Evolutionary conservation across 2,329 filamentous ascomycete species (phyloP).

Genomic region (Cercospora berteroae): DNA sequence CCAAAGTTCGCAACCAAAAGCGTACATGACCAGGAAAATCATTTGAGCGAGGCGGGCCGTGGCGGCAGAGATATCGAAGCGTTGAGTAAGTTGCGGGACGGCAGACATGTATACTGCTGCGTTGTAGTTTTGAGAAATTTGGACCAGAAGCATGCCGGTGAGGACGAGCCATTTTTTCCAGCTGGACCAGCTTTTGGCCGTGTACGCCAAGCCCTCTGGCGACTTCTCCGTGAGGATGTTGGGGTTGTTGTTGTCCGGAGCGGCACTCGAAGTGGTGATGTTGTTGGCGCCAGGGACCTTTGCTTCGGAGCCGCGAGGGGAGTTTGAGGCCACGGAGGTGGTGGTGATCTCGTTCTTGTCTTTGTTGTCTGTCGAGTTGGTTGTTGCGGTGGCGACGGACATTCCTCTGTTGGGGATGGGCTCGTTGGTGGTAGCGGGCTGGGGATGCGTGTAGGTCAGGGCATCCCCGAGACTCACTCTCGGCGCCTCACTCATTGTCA

Average conservation of each 20-base stretch:
- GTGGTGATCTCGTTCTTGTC: neutral
- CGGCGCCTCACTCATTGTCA: neutral
- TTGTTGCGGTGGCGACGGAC: neutral
- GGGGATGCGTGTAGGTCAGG: neutral
- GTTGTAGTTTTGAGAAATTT: conserved; percentile 58
- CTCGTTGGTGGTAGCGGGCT: neutral
- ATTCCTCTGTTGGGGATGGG: neutral
- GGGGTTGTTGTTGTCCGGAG: neutral
- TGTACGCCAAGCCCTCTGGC: conserved; percentile 29
- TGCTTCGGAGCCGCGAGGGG: neutral
- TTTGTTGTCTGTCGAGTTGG: neutral
- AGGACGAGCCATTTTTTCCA: conserved; percentile 56
- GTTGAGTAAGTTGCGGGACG: conserved; percentile 56
- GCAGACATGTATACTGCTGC: conserved; percentile 56
- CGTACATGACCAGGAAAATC: conserved; percentile 76
- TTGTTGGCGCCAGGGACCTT: neutral
- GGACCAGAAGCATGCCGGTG: conserved; percentile 53
- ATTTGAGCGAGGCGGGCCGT: conserved; percentile 71
- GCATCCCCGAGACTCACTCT: conserved; percentile 1
- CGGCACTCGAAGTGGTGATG: neutral
- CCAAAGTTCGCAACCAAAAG: conserved; percentile 85
- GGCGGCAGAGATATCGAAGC: conserved; percentile 67
- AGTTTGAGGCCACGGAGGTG: neutral
- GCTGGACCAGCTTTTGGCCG: conserved; percentile 32
- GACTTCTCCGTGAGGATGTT: conserved; percentile 1